Evolutionary conservation across 2,329 filamentous ascomycete genomes (phyloP).

Genomic region (Tolypocladium ovalisporum): DNA sequence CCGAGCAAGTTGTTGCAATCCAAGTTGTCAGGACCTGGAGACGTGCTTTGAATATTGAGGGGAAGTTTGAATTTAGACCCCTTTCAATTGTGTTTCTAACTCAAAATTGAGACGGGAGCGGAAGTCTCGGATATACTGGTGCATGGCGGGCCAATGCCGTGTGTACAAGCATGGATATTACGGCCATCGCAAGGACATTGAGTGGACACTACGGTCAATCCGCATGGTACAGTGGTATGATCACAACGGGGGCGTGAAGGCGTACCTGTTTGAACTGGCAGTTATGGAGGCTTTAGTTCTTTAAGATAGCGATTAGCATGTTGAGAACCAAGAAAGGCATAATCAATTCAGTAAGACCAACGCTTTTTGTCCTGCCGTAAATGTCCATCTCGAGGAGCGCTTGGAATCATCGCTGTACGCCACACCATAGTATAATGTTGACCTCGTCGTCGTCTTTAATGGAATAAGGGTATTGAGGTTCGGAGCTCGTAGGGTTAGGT

Average conservation of each 20-base stretch:
- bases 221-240: background rate
- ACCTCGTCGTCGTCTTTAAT: background rate
- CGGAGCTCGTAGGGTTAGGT: background rate
- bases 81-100: background rate
- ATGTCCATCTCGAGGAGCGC: background rate
- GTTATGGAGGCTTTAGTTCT: background rate
- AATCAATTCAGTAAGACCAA: background rate
- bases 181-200: background rate
- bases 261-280: conserved; percentile 1
- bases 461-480: background rate
- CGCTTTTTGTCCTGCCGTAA: background rate
- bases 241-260: background rate
- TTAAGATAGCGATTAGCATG: conserved; percentile 1
- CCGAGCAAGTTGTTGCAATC: conserved; percentile 20
- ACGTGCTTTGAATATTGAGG: conserved; percentile 16
- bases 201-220: background rate
- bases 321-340: background rate
- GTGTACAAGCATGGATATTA: background rate
- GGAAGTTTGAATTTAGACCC: background rate
- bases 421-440: background rate
- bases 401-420: background rate
- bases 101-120: background rate
- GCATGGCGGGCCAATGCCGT: background rate
- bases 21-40: conserved; percentile 22
- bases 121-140: background rate